Percentiles rank a stretch among this genome's conserved stretches.
Evolutionary conservation across 2,329 filamentous ascomycete genomes (phyloP).

Genomic region (Aspergillus puulaauensis): DNA sequence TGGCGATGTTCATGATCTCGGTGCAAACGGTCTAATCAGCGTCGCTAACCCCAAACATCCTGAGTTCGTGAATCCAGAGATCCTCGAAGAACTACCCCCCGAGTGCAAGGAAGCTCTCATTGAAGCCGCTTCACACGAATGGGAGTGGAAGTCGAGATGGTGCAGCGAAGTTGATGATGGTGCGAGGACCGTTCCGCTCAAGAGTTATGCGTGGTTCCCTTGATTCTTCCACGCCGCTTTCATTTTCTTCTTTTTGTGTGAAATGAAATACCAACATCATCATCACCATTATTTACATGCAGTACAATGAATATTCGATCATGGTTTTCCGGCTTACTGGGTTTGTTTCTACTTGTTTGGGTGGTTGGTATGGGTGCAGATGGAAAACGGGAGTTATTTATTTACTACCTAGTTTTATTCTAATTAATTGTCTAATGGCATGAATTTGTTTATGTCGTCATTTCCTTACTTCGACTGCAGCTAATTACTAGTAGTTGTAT

Average conservation of each 20-base stretch:
- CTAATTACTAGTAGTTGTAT: background rate
- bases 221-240: slow-evolving; percentile 18
- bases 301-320: background rate
- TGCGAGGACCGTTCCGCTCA: slow-evolving; percentile 28
- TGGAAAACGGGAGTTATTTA: slow-evolving; percentile 10
- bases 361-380: background rate
- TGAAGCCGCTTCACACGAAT: slow-evolving; percentile 63
- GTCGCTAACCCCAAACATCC: slow-evolving; percentile 34
- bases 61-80: slow-evolving; percentile 39
- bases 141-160: slow-evolving; percentile 74
- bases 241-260: background rate
- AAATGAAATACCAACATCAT: background rate
- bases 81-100: slow-evolving; percentile 44
- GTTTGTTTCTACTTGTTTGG: background rate
- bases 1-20: slow-evolving; percentile 39
- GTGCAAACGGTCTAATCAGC: slow-evolving; percentile 43
- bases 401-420: background rate
- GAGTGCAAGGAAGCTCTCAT: slow-evolving; percentile 71
- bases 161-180: slow-evolving; percentile 63
- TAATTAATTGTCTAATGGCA: background rate
- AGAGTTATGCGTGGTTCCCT: slow-evolving; percentile 43
- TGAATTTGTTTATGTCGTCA: background rate
- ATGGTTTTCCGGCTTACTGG: background rate
- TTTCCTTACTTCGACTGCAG: background rate
- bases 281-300: background rate